A percentile compares a stretch with the other conserved stretches of the same genome.
These are phyloP conservation scores for Fusarium ambrosium DNA, from an alignment of 2,329 filamentous ascomycete species.

Conservation along the genomic window DNA sequence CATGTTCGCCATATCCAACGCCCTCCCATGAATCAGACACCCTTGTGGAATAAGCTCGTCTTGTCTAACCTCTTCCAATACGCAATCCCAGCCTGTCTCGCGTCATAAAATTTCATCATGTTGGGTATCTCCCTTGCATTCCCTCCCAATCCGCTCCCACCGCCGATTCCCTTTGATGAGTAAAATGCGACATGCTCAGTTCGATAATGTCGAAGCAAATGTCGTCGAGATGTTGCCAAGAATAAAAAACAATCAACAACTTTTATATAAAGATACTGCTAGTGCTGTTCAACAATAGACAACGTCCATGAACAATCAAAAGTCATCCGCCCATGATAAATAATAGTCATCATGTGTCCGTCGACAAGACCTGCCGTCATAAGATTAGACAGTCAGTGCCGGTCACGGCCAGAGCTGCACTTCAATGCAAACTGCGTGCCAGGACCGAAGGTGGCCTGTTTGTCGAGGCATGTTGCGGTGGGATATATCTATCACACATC, in stretches of 20 bases:
- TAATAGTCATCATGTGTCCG: constrained; percentile 29
- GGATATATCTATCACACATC: constrained; percentile 47
- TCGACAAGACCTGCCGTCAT: constrained; percentile 23
- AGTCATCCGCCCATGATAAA: constrained; percentile 7
- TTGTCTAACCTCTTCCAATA: constrained; percentile 22
- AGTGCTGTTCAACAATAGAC: constrained; percentile 12
- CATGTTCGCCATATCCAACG: not conserved
- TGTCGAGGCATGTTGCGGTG: constrained; percentile 31
- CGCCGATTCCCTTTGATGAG: not conserved
- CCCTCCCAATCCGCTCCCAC: not conserved
- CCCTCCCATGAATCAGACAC: constrained; percentile 9
- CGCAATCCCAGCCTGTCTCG: not conserved
- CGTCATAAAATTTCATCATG: constrained; percentile 26
- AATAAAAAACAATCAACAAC: constrained; percentile 25
- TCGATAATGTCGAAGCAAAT: not conserved
- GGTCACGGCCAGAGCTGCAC: not conserved
- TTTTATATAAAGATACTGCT: constrained; percentile 35
- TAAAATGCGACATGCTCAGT: not conserved
- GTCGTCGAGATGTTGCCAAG: constrained; percentile 11
- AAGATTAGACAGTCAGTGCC: constrained; percentile 8
- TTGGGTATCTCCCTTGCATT: constrained; percentile 3
- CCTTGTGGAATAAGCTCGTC: constrained; percentile 11
- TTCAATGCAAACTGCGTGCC: constrained; percentile 2
- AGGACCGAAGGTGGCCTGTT: constrained; percentile 16
- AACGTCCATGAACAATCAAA: constrained; percentile 24